Evolutionary conservation across 2,329 filamentous ascomycete species (phyloP), one percentile per base, ranked within the genome.

Genomic region (Monosporascus sp.): DNA sequence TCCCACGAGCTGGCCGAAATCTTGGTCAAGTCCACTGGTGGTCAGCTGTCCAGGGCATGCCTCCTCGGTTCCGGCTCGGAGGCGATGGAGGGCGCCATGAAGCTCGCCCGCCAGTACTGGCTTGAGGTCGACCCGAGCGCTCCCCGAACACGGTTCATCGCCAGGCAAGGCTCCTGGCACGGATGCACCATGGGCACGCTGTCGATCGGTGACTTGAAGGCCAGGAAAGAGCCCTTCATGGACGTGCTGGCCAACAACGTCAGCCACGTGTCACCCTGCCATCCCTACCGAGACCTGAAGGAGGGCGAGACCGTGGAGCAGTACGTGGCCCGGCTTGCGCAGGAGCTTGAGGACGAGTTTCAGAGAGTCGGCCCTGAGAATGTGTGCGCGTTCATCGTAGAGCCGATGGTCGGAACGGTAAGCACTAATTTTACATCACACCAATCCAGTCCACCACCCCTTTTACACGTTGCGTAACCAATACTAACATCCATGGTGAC

Each of bases 21-120:
- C 27, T 31, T 31, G 27, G 27, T 31, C 27, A 31, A 31, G 27
- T 31, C 27, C 41, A 44, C 41, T 9, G 11, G 17, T 1, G 41
- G 41, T 20, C 17, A 14, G 20, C 20, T 44, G 41, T 18, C 11
- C 6, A 44, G 20, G 20, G 41, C 20, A 7, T 44, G 11, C 20
- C 20, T 44, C 17, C n/a, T 20, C 7, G 41, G 41, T 6, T 44
- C 52, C 80, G 78, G 81, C 6, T 84, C 81, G 38, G 85, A 88
- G 68, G 83, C 83, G 6, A 78, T 82, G 57, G 85, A 89, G 62
- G 83, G 82, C 3, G 82, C 83, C 1, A 65, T 86, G 58, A 89
- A 88, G 62, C 68, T 88, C 20, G 76, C 81, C 6, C 72, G 82
- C 3, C 85, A 89, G 62, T 88, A 83, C 61, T 84, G 80, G 57